These are phyloP conservation scores for Fusarium staphyleae DNA, from an alignment of 2,329 filamentous ascomycete genomes.

Conservation along the genomic window DNA sequence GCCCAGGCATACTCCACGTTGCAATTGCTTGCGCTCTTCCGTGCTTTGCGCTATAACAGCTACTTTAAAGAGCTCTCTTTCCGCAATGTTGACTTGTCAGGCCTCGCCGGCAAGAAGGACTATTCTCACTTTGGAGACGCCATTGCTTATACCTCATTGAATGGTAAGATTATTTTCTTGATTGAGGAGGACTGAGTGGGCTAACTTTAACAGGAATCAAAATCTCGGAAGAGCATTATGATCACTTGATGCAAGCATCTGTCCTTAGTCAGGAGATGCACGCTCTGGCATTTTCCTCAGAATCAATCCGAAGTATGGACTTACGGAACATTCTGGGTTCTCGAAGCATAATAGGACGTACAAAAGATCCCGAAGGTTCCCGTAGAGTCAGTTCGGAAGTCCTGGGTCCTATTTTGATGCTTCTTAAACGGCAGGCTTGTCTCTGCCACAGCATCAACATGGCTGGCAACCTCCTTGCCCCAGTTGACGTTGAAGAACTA, in stretches of 20 bases:
- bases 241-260: slow-evolving; percentile 57
- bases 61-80: slow-evolving; percentile 67
- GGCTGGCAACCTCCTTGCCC: slow-evolving; percentile 57
- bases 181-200: neutral
- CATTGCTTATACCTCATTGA: slow-evolving; percentile 60
- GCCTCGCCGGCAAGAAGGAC: slow-evolving; percentile 51
- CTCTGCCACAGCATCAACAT: slow-evolving; percentile 60
- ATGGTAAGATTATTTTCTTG: slow-evolving; percentile 48
- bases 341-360: slow-evolving; percentile 30
- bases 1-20: slow-evolving; percentile 54
- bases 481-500: slow-evolving; percentile 57
- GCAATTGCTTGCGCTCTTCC: slow-evolving; percentile 64
- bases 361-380: slow-evolving; percentile 34
- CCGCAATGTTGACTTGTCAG: slow-evolving; percentile 57
- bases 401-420: slow-evolving; percentile 57
- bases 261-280: slow-evolving; percentile 64
- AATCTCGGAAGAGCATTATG: slow-evolving; percentile 56
- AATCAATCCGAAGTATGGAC: slow-evolving; percentile 62
- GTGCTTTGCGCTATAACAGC: slow-evolving; percentile 64
- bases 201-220: slow-evolving; percentile 50
- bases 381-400: slow-evolving; percentile 49
- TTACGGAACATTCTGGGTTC: slow-evolving; percentile 53
- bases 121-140: slow-evolving; percentile 53
- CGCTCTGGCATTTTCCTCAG: slow-evolving; percentile 61
- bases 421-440: slow-evolving; percentile 56